Base-by-base conservation (phyloP, 768 basidiomycete species). In the Boletus sp. region DNA sequence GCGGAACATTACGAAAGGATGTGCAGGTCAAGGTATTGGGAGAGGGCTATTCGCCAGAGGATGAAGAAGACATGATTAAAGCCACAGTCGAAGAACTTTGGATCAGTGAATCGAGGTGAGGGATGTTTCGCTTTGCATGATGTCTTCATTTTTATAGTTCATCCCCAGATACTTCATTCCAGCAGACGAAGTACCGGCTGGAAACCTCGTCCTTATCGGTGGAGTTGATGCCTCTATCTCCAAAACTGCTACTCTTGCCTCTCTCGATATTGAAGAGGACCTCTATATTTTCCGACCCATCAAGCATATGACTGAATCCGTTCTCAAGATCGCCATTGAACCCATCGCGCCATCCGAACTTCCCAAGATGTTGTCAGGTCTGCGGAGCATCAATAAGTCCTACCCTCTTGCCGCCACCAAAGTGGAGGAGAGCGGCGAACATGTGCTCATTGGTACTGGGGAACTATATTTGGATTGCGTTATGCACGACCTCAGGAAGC, bases 401-500 rank as follows among this genome's bases (percentile, higher is more conserved):
- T 99, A 98, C 72, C 96, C 97, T 5, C 81, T 99, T 12, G 85
- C 92, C 10, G 81, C 87, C 46, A 98, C 97, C 2, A 97, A 98
- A 71, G 97, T 98, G 28, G 97, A 99, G 73, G 97, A 99, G 74
- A 93, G 90, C 52, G 97, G 97, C 18, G 97, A 99, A 71, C 97
- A 99, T 71, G 92, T 99, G 56, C 75, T 99, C 58, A 86, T 98
- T 60, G 97, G 97, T 51, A 98, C 97, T 2, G 97, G 97, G 49
- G 97, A 99, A 69, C 77, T 99, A 50, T 98, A 96, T 75, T 78
- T 99, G 65, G 97, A 99, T 70, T 96, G 90, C 61, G 90, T 96
- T 45, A 87, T 99, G 87, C 96, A 99, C 67, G 97, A 99, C 73
- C 75, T 99, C 50, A 81, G 97, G 59, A 84, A 82, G 58, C 68